A percentile compares a stretch with the other conserved stretches of the same genome.
Evolutionary conservation across 768 basidiomycete species (phyloP).

Genomic region (Boletus pseudopeckii): DNA sequence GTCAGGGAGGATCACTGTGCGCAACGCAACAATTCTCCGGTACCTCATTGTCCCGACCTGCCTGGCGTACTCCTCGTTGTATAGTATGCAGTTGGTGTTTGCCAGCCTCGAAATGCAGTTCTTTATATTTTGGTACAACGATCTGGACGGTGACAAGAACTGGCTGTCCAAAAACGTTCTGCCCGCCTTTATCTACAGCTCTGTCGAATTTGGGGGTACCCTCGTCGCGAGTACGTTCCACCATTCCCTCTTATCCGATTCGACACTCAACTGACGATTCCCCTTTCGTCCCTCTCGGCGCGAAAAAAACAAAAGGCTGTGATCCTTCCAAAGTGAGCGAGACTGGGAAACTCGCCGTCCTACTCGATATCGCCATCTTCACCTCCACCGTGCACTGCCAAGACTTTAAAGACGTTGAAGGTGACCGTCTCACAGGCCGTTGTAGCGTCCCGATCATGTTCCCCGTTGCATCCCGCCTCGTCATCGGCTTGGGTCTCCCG

Average conservation of each 20-base stretch:
- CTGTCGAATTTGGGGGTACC: slow-evolving; percentile 37
- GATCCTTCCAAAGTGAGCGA: slow-evolving; percentile 27
- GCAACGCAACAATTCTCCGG: slow-evolving; percentile 34
- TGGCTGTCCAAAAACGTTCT: slow-evolving; percentile 39
- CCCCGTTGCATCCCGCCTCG: slow-evolving; percentile 36
- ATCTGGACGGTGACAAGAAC: slow-evolving; percentile 35
- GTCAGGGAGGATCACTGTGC: slow-evolving; percentile 38
- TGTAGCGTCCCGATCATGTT: slow-evolving; percentile 43
- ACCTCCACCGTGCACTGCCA: slow-evolving; percentile 47
- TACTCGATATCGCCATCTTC: slow-evolving; percentile 37
- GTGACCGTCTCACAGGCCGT: slow-evolving; percentile 38
- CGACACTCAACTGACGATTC: not conserved
- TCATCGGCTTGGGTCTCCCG: slow-evolving; percentile 33
- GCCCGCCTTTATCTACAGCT: slow-evolving; percentile 38
- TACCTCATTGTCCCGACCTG: slow-evolving; percentile 35
- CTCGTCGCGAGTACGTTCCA: slow-evolving; percentile 34
- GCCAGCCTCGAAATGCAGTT: slow-evolving; percentile 35
- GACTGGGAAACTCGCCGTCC: slow-evolving; percentile 31
- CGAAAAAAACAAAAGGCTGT: slow-evolving; percentile 10
- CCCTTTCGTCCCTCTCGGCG: not conserved
- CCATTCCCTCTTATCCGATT: not conserved
- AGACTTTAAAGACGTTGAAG: slow-evolving; percentile 45
- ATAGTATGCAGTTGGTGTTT: slow-evolving; percentile 30
- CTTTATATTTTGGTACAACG: slow-evolving; percentile 38
- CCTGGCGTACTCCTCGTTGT: slow-evolving; percentile 31